Percentiles rank a stretch among this genome's conserved stretches.
Evolutionary conservation across 169 alveolate species (phyloP).

Genomic region (Cryptosporidium parvum): DNA sequence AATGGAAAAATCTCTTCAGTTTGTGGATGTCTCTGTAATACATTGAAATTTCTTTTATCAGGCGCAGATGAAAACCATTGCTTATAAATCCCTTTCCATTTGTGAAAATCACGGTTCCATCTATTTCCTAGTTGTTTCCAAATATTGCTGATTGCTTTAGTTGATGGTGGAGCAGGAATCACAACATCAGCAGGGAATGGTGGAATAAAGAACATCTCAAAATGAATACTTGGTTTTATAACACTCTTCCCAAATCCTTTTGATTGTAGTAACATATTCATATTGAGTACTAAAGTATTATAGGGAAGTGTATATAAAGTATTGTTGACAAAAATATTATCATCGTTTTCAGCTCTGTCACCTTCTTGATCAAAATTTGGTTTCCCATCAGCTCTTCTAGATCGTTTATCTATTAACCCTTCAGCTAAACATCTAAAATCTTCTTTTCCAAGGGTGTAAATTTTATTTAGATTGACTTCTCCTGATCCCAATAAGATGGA

Average conservation of each 20-base stretch:
- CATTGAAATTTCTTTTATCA: constrained; percentile 56
- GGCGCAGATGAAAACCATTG: constrained; percentile 86
- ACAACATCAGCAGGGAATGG: constrained; percentile 81
- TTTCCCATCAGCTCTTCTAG: constrained; percentile 77
- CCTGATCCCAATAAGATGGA: constrained; percentile 85
- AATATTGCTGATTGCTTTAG: constrained; percentile 73
- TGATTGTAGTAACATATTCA: constrained; percentile 75
- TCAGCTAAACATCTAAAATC: constrained; percentile 79
- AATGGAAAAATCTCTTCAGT: constrained; percentile 74
- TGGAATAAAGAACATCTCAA: constrained; percentile 80
- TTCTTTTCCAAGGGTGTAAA: constrained; percentile 79
- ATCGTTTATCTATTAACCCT: constrained; percentile 46
- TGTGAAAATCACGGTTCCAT: constrained; percentile 85
- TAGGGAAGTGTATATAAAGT: constrained; percentile 76
- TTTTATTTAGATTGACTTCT: constrained; percentile 83
- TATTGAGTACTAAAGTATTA: constrained; percentile 73
- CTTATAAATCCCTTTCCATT: constrained; percentile 83
- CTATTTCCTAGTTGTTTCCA: constrained; percentile 79
- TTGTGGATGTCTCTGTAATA: constrained; percentile 59
- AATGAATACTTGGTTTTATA: constrained; percentile 72
- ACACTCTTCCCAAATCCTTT: constrained; percentile 75
- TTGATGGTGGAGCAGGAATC: constrained; percentile 76
- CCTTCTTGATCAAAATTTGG: constrained; percentile 80
- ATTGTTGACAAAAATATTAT: constrained; percentile 76
- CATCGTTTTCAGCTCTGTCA: constrained; percentile 26